Percentiles rank a stretch among this genome's conserved stretches.
Evolutionary conservation across 257 asterid genomes (phyloP).

Genomic region (Nicotiana sylvestris): DNA sequence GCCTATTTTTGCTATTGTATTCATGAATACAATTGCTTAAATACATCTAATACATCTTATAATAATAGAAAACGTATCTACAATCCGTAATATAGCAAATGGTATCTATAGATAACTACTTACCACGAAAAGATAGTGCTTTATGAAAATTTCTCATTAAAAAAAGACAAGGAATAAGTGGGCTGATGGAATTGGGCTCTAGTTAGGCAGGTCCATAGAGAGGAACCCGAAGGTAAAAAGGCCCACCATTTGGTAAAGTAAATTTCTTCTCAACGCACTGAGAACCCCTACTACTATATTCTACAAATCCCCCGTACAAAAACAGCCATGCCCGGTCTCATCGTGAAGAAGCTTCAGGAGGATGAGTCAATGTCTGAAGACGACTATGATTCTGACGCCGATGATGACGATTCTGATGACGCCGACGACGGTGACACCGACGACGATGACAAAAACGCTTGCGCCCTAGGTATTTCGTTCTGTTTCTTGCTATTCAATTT

Average conservation of each 20-base stretch:
- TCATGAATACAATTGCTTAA: no score
- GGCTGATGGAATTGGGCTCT: not conserved
- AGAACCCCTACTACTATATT: not conserved
- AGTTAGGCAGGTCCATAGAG: not conserved
- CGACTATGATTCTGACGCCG: slow-evolving; percentile 28
- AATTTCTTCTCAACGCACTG: not conserved
- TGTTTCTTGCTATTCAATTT: not conserved
- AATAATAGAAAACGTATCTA: no score
- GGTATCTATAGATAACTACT: no score
- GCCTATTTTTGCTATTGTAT: no score
- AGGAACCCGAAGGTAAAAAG: not conserved
- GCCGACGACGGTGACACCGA: slow-evolving; percentile 53
- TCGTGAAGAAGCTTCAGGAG: slow-evolving; percentile 45
- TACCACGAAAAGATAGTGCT: no score
- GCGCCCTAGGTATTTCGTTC: no score
- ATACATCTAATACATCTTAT: no score
- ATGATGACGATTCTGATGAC: slow-evolving; percentile 44
- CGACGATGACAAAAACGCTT: slow-evolving; percentile 11
- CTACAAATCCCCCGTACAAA: slow-evolving; percentile 3
- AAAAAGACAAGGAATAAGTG: not conserved
- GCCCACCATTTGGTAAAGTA: not conserved
- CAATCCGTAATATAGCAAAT: no score
- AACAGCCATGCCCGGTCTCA: slow-evolving; percentile 62
- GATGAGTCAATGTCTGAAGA: slow-evolving; percentile 56
- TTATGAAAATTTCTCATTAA: no score